These are phyloP conservation scores for Cavenderia fasciculata DNA, from an alignment of 78 protist genomes.

Conservation along the genomic window DNA sequence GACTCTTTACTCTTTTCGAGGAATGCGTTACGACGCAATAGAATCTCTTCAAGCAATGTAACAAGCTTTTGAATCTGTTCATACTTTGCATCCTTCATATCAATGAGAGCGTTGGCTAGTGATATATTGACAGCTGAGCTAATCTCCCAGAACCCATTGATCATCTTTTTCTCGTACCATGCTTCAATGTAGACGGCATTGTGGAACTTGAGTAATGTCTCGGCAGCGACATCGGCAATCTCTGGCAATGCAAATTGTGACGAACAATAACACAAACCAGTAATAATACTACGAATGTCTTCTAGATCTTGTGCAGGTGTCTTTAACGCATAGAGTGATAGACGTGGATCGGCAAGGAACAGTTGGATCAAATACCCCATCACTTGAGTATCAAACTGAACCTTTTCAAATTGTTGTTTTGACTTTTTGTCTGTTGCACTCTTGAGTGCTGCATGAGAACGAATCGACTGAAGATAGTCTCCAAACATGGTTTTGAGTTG, in stretches of 20 bases:
- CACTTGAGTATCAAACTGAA: constrained; percentile 48
- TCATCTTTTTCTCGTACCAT: constrained; percentile 54
- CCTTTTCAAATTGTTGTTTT: constrained; percentile 65
- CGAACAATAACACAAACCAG: constrained; percentile 60
- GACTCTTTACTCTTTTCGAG: constrained; percentile 51
- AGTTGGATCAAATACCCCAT: constrained; percentile 40
- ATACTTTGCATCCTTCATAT: constrained; percentile 35
- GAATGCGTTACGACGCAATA: constrained; percentile 39
- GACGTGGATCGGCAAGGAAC: constrained; percentile 67
- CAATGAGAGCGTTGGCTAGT: constrained; percentile 50
- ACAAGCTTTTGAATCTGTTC: constrained; percentile 70
- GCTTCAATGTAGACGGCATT: constrained; percentile 59
- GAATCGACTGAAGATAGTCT: constrained; percentile 10
- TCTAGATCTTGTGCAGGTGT: constrained; percentile 66
- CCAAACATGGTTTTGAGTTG: constrained; percentile 36
- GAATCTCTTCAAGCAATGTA: constrained; percentile 56
- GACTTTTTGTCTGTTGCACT: constrained; percentile 5
- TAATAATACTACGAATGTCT: constrained; percentile 58
- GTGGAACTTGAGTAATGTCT: constrained; percentile 62
- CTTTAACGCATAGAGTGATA: constrained; percentile 36
- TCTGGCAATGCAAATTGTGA: constrained; percentile 52
- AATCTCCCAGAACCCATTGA: constrained; percentile 82
- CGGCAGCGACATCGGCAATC: constrained; percentile 37
- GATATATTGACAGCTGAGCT: constrained; percentile 57
- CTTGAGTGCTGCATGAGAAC: background rate